Base-by-base conservation (phyloP, 164 flowering plant genomes). In the Amborella trichopoda region DNA sequence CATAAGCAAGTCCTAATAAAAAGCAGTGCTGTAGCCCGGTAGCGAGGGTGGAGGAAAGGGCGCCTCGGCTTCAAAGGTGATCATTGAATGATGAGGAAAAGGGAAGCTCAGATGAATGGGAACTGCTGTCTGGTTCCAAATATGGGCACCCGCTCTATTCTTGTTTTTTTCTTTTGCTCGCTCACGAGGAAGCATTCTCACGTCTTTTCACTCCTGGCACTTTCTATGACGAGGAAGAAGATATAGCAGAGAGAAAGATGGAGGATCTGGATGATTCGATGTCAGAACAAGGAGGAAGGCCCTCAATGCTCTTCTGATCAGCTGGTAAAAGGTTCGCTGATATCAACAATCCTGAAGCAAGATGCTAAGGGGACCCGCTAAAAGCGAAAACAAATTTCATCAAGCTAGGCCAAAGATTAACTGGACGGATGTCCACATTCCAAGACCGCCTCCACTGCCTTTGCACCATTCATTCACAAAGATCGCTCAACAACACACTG, bases 31-130 rank as follows among this genome's bases (percentile, higher is more conserved):
- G 13, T 13, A 30, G 34, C 34, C 34, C 34, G 34, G 13, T 13
- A 30, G 34, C 34, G 13, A 30, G 34, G 34, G 13, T 30, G 34
- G 34, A 30, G 34, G 34, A 30, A 30, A 30, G 34, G 34, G 34
- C 34, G 34, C 34, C 34, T 30, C 34, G 34, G 34, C 34, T 30
- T 30, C 34, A 30, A 30, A 30, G 34, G 34, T n/a, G n/a, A 30
- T 30, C 34, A 30, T 30, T 30, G 34, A 13, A 30, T 30, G 34
- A 30, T 30, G 34, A 30, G 34, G 34, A 30, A 30, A 30, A 30
- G 34, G 34, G 13, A 30, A 30, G 34, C 34, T 30, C 34, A 30
- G 34, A 30, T 30, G 34, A 30, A 30, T 30, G 9, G 13, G 34
- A 30, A 30, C 34, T 30, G 34, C 34, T 30, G 9, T 13, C 34